phyloP scores from a whole-genome alignment of 129 eudicot species.

The Dittrichia graveolens region DNA sequence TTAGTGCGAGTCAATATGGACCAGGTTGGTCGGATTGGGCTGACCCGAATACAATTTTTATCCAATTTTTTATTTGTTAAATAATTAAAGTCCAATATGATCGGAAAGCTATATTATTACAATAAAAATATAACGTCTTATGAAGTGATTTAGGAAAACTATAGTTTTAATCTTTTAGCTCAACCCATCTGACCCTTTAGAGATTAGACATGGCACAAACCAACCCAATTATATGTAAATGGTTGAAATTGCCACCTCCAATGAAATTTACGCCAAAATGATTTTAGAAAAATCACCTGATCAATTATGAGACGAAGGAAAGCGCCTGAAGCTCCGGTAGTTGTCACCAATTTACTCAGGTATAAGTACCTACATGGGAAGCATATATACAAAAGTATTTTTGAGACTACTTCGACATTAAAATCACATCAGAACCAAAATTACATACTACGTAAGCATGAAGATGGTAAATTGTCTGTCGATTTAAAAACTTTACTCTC shows the following conservation, averaged over 20 bases:
- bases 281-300: conserved; percentile 57
- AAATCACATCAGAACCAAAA: not conserved
- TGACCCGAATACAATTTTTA: not conserved
- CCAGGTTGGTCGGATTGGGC: not conserved
- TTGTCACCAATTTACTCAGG: conserved; percentile 71
- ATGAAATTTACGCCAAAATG: not conserved
- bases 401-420: not conserved
- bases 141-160: not conserved
- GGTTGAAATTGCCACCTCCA: not conserved
- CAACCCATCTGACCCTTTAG: not conserved
- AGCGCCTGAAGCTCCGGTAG: conserved; percentile 81
- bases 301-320: conserved; percentile 74
- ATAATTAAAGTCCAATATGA: not conserved
- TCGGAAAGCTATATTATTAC: not conserved
- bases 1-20: not conserved
- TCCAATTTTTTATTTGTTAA: not conserved
- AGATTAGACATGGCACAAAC: not conserved
- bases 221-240: not conserved
- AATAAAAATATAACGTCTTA: not conserved
- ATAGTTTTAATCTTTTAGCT: not conserved
- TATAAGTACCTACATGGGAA: conserved; percentile 61
- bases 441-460: too few species aligned
- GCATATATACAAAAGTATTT: conserved; percentile 9
- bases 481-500: too few species aligned
- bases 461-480: too few species aligned